A percentile compares a stretch with the other conserved stretches of the same genome.
Conservation (phyloP, 768 basidiomycete genomes). For the Boletus barrowsii region DNA sequence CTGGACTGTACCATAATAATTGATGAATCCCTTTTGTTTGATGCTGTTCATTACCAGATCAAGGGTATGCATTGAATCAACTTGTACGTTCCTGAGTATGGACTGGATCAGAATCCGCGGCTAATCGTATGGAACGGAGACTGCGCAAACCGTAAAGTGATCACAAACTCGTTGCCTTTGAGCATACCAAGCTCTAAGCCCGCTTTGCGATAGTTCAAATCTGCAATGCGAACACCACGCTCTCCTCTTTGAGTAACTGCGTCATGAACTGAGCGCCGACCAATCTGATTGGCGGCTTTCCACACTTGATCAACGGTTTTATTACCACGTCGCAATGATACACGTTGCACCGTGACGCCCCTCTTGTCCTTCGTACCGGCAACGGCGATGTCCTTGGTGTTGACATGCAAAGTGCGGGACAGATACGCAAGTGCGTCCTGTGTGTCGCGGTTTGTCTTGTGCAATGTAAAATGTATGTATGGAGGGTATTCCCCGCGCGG, state of each 20-base stretch:
- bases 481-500: conserved; percentile 71
- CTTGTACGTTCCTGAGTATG: conserved; percentile 72
- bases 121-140: conserved; percentile 15
- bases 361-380: conserved; percentile 99
- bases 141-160: conserved; percentile 74
- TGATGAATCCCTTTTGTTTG: conserved; percentile 88
- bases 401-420: conserved; percentile 72
- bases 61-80: conserved; percentile 67
- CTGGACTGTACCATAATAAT: conserved; percentile 78
- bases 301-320: conserved; percentile 84
- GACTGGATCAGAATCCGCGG: neutral
- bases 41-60: conserved; percentile 75
- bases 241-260: conserved; percentile 76
- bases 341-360: conserved; percentile 92
- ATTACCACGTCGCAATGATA: conserved; percentile 72
- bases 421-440: conserved; percentile 88
- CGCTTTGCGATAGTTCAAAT: conserved; percentile 80
- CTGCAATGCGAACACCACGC: conserved; percentile 82
- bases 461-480: conserved; percentile 94
- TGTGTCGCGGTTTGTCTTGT: conserved; percentile 97
- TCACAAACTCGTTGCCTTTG: conserved; percentile 93
- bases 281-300: conserved; percentile 72
- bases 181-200: conserved; percentile 92
- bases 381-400: conserved; percentile 77
- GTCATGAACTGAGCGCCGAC: conserved; percentile 53